Evolutionary conservation across 805 yeast species (phyloP).

Genomic region (Pichia californica): DNA sequence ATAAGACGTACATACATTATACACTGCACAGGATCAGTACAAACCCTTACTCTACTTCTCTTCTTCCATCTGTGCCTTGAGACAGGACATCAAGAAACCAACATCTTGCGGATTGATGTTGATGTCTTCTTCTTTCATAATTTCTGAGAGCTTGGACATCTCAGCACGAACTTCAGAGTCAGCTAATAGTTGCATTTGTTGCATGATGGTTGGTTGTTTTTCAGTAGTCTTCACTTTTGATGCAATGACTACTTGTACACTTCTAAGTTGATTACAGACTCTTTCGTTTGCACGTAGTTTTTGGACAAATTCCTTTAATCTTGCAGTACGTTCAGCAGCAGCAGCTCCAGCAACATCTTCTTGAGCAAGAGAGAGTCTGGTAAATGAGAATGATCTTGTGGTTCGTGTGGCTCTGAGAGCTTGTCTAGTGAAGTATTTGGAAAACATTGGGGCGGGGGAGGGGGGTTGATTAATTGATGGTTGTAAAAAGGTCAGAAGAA

Average conservation of each 20-base stretch:
- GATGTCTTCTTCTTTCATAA: constrained; percentile 20
- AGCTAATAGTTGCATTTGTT: constrained; percentile 25
- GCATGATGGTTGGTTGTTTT: constrained; percentile 16
- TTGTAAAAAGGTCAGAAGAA: too few species aligned
- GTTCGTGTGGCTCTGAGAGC: not conserved
- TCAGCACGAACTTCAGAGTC: constrained; percentile 23
- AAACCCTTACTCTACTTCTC: not conserved
- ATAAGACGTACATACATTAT: too few species aligned
- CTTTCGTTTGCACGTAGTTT: constrained; percentile 3
- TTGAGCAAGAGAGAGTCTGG: not conserved
- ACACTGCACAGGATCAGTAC: too few species aligned
- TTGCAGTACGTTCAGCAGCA: constrained; percentile 4
- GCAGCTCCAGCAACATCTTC: constrained; percentile 5
- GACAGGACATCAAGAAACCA: constrained; percentile 18
- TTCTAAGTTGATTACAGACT: constrained; percentile 4
- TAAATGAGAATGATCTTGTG: constrained; percentile 1
- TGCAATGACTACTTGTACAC: constrained; percentile 9
- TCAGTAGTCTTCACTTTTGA: constrained; percentile 6
- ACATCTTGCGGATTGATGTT: constrained; percentile 23
- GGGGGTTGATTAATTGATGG: too few species aligned
- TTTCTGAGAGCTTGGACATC: constrained; percentile 19
- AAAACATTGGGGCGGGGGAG: too few species aligned
- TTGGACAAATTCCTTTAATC: constrained; percentile 4
- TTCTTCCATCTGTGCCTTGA: constrained; percentile 17
- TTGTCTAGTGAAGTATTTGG: not conserved